Conservation (phyloP, 2,329 filamentous ascomycete genomes). For the Ciborinia camelliae region DNA sequence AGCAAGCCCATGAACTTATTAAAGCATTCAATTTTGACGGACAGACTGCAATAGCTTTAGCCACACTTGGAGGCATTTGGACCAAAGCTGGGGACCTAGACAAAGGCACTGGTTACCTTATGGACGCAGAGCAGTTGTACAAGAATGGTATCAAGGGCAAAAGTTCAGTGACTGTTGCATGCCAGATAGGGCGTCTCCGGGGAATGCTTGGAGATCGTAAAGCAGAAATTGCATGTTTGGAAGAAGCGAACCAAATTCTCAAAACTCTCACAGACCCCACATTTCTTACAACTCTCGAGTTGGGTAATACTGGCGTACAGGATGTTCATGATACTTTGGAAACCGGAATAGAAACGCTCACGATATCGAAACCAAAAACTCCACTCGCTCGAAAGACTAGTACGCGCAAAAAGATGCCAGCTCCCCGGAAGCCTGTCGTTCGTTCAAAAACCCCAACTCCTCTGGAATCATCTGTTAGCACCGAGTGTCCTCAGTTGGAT, state of each 20-base stretch:
- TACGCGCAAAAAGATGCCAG: conserved; percentile 32
- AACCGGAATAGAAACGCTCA: conserved; percentile 29
- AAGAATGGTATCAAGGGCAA: conserved; percentile 45
- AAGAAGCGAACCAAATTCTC: conserved; percentile 47
- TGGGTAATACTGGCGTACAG: conserved; percentile 25
- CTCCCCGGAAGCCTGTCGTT: conserved; percentile 34
- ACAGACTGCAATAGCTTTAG: conserved; percentile 52
- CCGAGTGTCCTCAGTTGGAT: conserved; percentile 39
- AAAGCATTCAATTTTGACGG: conserved; percentile 31
- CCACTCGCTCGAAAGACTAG: conserved; percentile 26
- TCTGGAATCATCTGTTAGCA: conserved; percentile 24
- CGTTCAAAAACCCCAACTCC: conserved; percentile 30
- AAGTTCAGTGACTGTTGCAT: conserved; percentile 49
- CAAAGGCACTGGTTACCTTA: conserved; percentile 54
- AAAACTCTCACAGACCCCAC: conserved; percentile 43
- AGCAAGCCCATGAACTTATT: conserved; percentile 78
- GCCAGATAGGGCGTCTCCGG: conserved; percentile 54
- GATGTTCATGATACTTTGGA: conserved; percentile 26
- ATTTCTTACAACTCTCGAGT: conserved; percentile 24
- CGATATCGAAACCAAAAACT: conserved; percentile 37
- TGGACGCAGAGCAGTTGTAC: conserved; percentile 52
- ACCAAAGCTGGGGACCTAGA: conserved; percentile 56
- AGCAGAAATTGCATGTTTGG: conserved; percentile 48
- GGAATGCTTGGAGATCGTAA: conserved; percentile 46
- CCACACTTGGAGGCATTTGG: conserved; percentile 54